Evolutionary conservation across 1,284 basidiomycete species (phyloP).

Genomic region (Trichosporon coremiiforme): DNA sequence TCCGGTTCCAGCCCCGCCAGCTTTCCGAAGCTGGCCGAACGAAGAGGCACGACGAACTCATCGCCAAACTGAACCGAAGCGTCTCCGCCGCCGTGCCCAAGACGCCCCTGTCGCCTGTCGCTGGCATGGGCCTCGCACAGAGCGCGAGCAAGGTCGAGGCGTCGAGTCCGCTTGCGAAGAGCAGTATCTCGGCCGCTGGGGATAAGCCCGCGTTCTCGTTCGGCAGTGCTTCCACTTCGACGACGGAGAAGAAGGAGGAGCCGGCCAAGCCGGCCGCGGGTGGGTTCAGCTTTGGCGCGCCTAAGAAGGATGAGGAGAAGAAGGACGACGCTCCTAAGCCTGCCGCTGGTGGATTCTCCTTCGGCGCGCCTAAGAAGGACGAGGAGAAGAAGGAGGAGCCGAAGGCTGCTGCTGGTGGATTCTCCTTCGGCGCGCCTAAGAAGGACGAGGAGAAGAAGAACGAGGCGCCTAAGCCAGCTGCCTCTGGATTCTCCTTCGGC

Average conservation of each 20-base stretch:
- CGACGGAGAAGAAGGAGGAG: neutral
- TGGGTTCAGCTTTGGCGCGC: too few species aligned
- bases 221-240: too few species aligned
- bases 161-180: neutral
- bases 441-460: neutral
- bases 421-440: slow-evolving; percentile 20
- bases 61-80: slow-evolving; percentile 26
- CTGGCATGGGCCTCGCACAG: neutral
- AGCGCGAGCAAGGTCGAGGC: neutral
- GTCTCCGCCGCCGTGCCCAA: slow-evolving; percentile 3
- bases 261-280: neutral
- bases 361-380: slow-evolving; percentile 3
- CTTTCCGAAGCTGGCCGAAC: slow-evolving; percentile 26
- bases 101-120: neutral
- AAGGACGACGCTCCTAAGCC: too few species aligned
- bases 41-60: slow-evolving; percentile 31
- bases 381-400: slow-evolving; percentile 17
- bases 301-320: too few species aligned
- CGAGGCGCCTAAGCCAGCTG: neutral
- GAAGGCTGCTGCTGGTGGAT: slow-evolving; percentile 9
- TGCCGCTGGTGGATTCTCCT: slow-evolving; percentile 1
- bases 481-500: slow-evolving; percentile 20
- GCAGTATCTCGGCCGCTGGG: neutral
- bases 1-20: slow-evolving; percentile 22
- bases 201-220: neutral